These are phyloP conservation scores for Floccularia luteovirens DNA, from an alignment of 768 basidiomycete species.

Conservation along the genomic window DNA sequence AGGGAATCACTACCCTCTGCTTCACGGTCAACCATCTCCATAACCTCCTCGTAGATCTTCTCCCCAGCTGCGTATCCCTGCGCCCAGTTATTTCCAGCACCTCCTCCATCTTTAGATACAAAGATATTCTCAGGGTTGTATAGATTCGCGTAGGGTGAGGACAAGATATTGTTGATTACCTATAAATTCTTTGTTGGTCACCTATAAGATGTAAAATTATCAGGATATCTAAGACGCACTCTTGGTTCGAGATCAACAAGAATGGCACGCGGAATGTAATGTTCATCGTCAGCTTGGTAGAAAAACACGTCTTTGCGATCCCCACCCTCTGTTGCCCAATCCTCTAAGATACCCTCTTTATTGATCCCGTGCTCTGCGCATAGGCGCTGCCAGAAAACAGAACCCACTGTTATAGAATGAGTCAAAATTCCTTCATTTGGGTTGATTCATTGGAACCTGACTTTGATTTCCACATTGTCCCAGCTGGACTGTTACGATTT, in stretches of 20 bases:
- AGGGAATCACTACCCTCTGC: constrained; percentile 96
- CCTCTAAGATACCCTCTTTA: constrained; percentile 91
- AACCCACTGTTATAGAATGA: constrained; percentile 60
- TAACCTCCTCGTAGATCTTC: constrained; percentile 88
- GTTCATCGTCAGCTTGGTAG: constrained; percentile 99
- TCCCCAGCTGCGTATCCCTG: constrained; percentile 91
- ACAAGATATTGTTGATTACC: constrained; percentile 95
- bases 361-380: constrained; percentile 98
- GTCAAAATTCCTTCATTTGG: constrained; percentile 5
- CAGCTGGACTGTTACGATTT: constrained; percentile 44
- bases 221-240: constrained; percentile 37
- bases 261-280: constrained; percentile 96
- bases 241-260: constrained; percentile 94
- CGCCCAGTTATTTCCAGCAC: constrained; percentile 99
- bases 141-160: constrained; percentile 80
- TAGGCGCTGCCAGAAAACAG: constrained; percentile 96
- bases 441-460: constrained; percentile 24
- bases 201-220: constrained; percentile 3
- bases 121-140: constrained; percentile 99
- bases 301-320: constrained; percentile 99
- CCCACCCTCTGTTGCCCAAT: constrained; percentile 92
- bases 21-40: constrained; percentile 99
- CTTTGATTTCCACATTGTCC: constrained; percentile 93
- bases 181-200: constrained; percentile 21
- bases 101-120: constrained; percentile 94